Evolutionary conservation across 1,284 basidiomycete species (phyloP).

Genomic region (Ceratobasidium sp.): DNA sequence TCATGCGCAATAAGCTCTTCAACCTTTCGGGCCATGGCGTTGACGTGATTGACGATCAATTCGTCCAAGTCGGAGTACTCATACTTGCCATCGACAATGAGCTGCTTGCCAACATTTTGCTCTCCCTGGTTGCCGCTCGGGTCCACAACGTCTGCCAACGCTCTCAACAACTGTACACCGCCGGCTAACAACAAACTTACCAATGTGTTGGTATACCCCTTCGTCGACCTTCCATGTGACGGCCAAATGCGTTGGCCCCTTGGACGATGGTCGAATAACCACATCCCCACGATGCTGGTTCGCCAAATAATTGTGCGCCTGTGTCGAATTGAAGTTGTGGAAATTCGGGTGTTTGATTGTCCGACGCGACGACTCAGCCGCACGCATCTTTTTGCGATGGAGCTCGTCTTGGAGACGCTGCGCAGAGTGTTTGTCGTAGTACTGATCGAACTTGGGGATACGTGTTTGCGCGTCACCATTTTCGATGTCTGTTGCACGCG

Average conservation of each 20-base stretch:
- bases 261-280: conserved; percentile 95
- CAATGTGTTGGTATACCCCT: conserved; percentile 96
- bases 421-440: conserved; percentile 74
- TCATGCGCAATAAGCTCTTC: conserved; percentile 97
- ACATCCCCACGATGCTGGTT: conserved; percentile 94
- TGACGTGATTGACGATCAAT: conserved; percentile 96
- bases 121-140: conserved; percentile 77
- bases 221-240: conserved; percentile 99
- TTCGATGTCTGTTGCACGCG: conserved; percentile 74
- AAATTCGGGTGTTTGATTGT: conserved; percentile 99
- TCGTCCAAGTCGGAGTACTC: conserved; percentile 97
- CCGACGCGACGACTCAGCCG: conserved; percentile 80
- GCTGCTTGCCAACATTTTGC: conserved; percentile 70
- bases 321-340: conserved; percentile 91
- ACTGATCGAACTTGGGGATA: conserved; percentile 68
- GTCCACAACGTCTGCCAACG: conserved; percentile 80
- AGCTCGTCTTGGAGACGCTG: conserved; percentile 80
- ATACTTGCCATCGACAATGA: conserved; percentile 84
- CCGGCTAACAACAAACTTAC: conserved; percentile 58
- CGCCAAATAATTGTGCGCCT: conserved; percentile 91
- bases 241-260: conserved; percentile 92
- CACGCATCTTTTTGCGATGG: conserved; percentile 84
- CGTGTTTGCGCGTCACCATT: conserved; percentile 74
- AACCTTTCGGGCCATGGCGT: conserved; percentile 92
- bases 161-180: conserved; percentile 47